A percentile compares a stretch with the other conserved stretches of the same genome.
Evolutionary conservation across 176 grass and related monocot genomes (phyloP).

Genomic region (Rhynchospora pubera): DNA sequence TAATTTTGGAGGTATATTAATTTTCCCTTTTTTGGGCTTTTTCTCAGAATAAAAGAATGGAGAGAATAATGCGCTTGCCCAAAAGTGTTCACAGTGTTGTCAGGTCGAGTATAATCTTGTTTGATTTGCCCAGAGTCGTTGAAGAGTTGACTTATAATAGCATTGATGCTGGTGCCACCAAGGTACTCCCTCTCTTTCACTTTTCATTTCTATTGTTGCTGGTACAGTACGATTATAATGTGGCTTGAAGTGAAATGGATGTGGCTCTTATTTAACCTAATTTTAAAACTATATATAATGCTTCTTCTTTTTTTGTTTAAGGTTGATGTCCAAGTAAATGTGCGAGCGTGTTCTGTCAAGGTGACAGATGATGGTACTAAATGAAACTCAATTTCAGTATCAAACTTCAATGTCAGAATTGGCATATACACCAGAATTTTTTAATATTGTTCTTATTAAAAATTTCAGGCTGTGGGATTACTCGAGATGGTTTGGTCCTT

Average conservation of each 20-base stretch:
- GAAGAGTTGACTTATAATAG: constrained; percentile 89
- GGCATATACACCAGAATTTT: not conserved
- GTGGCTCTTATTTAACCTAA: not conserved
- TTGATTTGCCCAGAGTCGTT: constrained; percentile 66
- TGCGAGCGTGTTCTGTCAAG: constrained; percentile 61
- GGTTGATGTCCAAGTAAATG: constrained; percentile 62
- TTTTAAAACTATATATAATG: not conserved
- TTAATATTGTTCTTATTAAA: not conserved
- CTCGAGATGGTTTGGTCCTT: constrained; percentile 80
- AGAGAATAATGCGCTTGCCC: constrained; percentile 51
- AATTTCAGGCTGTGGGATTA: constrained; percentile 74
- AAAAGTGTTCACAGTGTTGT: constrained; percentile 48
- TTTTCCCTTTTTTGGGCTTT: not conserved
- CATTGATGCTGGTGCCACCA: constrained; percentile 62
- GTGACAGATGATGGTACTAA: constrained; percentile 80
- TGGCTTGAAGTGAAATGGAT: not conserved
- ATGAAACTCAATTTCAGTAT: not conserved
- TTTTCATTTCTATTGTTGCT: not conserved
- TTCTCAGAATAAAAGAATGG: constrained; percentile 35
- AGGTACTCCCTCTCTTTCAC: constrained; percentile 30
- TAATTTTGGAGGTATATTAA: not conserved
- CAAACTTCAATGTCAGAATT: not conserved
- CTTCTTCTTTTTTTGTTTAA: constrained; percentile 27
- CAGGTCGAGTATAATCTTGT: constrained; percentile 56
- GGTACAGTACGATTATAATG: not conserved